These are phyloP conservation scores for Coniochaeta sp. DNA, from an alignment of 2,329 filamentous ascomycete species.

Conservation along the genomic window DNA sequence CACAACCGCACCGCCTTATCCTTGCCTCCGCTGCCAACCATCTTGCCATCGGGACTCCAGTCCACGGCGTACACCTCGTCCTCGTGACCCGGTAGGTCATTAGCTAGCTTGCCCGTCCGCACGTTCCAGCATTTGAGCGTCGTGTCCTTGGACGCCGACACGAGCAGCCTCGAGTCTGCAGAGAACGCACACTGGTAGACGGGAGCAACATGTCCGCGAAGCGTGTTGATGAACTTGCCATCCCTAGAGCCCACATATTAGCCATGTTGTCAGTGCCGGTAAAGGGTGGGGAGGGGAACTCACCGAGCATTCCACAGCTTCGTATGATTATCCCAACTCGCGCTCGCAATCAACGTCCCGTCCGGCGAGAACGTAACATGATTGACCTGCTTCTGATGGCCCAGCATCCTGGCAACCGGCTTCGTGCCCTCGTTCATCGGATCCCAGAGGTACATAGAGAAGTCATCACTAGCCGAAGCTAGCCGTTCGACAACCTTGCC, in stretches of 20 bases:
- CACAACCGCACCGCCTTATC: slow-evolving; percentile 72
- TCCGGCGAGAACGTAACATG: slow-evolving; percentile 93
- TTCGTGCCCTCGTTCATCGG: slow-evolving; percentile 67
- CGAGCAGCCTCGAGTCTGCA: slow-evolving; percentile 81
- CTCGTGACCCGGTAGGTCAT: slow-evolving; percentile 79
- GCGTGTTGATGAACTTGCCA: slow-evolving; percentile 74
- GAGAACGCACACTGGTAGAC: slow-evolving; percentile 93
- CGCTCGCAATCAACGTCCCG: slow-evolving; percentile 77
- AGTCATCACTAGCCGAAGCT: slow-evolving; percentile 89
- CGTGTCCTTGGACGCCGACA: slow-evolving; percentile 84
- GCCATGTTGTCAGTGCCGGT: slow-evolving; percentile 6
- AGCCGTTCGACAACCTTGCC: slow-evolving; percentile 75
- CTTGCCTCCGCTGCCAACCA: slow-evolving; percentile 85
- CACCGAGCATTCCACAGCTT: slow-evolving; percentile 82
- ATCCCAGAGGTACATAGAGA: slow-evolving; percentile 94
- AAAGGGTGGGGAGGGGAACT: not conserved
- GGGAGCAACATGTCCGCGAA: slow-evolving; percentile 80
- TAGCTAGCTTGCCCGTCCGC: slow-evolving; percentile 69
- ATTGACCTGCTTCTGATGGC: slow-evolving; percentile 95
- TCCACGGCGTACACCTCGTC: slow-evolving; percentile 93
- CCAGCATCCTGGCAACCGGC: slow-evolving; percentile 79
- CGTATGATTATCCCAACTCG: slow-evolving; percentile 89
- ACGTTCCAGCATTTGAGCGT: slow-evolving; percentile 96
- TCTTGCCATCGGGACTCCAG: slow-evolving; percentile 86
- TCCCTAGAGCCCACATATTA: slow-evolving; percentile 33